These are phyloP conservation scores for Sporothrix inflata DNA, from an alignment of 2,329 filamentous ascomycete species.

Conservation along the genomic window DNA sequence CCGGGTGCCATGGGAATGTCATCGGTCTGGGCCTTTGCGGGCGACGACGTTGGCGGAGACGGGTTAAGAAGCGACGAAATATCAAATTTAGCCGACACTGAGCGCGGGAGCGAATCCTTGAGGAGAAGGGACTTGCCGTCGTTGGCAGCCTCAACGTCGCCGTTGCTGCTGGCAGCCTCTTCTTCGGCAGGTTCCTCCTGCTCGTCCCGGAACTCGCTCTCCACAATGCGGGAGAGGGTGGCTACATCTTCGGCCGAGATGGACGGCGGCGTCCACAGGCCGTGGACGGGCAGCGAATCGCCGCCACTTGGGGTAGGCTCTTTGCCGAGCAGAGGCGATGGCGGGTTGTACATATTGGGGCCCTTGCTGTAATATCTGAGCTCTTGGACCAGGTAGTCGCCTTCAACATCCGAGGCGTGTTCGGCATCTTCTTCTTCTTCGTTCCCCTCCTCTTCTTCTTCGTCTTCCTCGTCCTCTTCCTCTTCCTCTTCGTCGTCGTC, in stretches of 20 bases:
- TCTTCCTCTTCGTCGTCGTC: background rate
- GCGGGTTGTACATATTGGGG: too few relatives aligned
- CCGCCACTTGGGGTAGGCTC: background rate
- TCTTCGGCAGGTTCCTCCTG: background rate
- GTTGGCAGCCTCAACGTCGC: background rate
- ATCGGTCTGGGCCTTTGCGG: background rate
- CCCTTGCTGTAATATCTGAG: background rate
- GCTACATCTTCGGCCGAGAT: background rate
- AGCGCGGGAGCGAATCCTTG: background rate
- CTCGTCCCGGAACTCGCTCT: background rate
- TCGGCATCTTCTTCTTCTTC: background rate
- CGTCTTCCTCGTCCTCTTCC: background rate
- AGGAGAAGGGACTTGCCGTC: background rate
- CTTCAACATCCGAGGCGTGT: background rate
- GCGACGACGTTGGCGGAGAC: slow-evolving; percentile 22
- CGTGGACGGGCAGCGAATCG: background rate
- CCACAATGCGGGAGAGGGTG: background rate
- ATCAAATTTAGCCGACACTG: slow-evolving; percentile 26
- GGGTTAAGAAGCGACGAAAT: slow-evolving; percentile 35
- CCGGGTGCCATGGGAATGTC: background rate
- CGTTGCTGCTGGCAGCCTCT: background rate
- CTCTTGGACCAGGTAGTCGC: slow-evolving; percentile 15
- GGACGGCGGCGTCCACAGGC: slow-evolving; percentile 1
- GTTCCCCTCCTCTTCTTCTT: background rate
- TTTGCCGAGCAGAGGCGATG: background rate